These are phyloP conservation scores for Neofusicoccum ribis DNA, from an alignment of 2,329 filamentous ascomycete species.

Conservation along the genomic window DNA sequence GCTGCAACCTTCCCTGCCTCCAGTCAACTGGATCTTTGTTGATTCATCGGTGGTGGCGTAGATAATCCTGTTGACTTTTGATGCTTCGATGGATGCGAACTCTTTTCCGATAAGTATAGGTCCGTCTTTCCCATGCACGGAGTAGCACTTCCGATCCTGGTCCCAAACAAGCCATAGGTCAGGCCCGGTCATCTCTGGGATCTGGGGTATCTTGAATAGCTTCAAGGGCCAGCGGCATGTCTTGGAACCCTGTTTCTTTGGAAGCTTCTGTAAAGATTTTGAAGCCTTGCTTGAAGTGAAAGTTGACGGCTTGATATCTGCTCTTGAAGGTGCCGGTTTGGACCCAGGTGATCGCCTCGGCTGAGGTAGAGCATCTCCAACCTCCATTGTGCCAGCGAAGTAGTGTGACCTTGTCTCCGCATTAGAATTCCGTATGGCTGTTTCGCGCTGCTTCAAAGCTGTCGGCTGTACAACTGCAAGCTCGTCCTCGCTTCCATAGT, in stretches of 20 bases:
- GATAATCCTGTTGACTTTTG: background rate
- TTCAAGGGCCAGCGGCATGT: background rate
- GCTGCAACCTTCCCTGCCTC: background rate
- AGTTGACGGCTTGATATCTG: background rate
- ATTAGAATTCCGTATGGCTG: background rate
- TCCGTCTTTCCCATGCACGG: background rate
- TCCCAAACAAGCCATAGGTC: background rate
- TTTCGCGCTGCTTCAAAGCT: conserved; percentile 1
- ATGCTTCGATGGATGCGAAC: background rate
- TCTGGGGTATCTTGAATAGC: background rate
- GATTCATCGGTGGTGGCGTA: background rate
- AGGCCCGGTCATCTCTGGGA: background rate
- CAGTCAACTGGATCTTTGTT: background rate
- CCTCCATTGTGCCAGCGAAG: background rate
- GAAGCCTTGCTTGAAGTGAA: background rate
- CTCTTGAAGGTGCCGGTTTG: background rate
- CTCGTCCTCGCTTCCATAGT: background rate
- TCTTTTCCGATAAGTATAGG: background rate
- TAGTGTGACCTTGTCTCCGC: background rate
- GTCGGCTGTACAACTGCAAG: background rate
- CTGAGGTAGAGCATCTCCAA: background rate
- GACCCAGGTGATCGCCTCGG: background rate
- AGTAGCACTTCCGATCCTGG: background rate
- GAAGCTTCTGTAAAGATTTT: background rate
- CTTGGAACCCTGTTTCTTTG: background rate